Conservation (phyloP, 2,329 filamentous ascomycete species). For the Epichloe sp. region DNA sequence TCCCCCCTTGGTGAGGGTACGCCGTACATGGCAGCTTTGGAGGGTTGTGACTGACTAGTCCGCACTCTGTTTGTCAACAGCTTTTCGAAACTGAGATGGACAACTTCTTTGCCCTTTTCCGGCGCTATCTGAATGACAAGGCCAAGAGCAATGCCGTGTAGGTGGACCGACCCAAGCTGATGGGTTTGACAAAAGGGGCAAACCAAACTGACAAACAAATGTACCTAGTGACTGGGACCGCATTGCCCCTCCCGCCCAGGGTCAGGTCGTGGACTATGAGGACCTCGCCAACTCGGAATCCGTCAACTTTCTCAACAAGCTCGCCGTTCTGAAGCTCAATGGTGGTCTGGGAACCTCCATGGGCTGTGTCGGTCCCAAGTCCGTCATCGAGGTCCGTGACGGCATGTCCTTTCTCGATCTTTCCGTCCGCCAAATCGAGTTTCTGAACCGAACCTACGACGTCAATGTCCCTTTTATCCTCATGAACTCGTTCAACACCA, state of each 20-base stretch:
- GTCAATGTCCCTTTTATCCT: conserved; percentile 97
- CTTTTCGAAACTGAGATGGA: conserved; percentile 99
- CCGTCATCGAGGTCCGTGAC: conserved; percentile 97
- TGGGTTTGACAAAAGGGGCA: neutral
- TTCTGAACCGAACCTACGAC: conserved; percentile 94
- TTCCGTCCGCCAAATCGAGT: conserved; percentile 97
- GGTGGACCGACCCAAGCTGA: conserved; percentile 13
- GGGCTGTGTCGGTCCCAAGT: conserved; percentile 98
- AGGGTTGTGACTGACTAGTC: conserved; percentile 1
- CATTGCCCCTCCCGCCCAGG: conserved; percentile 83
- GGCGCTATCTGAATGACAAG: conserved; percentile 96
- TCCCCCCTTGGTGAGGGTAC: neutral
- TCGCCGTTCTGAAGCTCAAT: conserved; percentile 97
- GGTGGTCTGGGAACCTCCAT: conserved; percentile 98
- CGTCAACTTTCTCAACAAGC: conserved; percentile 89
- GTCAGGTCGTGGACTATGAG: conserved; percentile 92
- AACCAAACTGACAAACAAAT: conserved; percentile 1
- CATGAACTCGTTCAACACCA: conserved; percentile 99
- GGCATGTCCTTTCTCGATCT: conserved; percentile 99
- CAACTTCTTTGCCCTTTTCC: conserved; percentile 99
- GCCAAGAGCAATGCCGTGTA: conserved; percentile 89
- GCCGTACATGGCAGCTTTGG: neutral
- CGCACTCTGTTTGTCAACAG: conserved; percentile 25
- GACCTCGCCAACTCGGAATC: conserved; percentile 81
- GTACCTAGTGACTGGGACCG: conserved; percentile 78